These are phyloP conservation scores for Penicillium olsonii DNA, from an alignment of 2,329 filamentous ascomycete species.

Conservation along the genomic window DNA sequence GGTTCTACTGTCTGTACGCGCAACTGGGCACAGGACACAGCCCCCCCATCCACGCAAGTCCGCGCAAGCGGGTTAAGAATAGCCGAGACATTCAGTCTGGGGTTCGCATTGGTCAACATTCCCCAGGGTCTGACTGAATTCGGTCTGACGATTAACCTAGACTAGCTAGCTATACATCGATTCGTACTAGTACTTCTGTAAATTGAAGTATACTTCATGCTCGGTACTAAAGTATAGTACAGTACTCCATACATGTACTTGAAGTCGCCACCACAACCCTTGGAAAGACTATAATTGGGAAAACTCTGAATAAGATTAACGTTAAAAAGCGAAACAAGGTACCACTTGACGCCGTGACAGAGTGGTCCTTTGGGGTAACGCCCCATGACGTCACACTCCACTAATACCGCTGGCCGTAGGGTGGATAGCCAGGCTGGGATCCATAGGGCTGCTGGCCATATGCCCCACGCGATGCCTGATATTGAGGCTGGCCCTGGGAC, in stretches of 20 bases:
- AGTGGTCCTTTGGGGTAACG: not conserved
- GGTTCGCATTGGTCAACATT: constrained; percentile 10
- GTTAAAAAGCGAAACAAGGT: not conserved
- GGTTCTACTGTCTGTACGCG: not conserved
- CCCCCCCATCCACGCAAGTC: not conserved
- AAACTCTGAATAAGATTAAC: not conserved
- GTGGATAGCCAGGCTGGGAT: not conserved
- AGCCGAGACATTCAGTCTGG: not conserved
- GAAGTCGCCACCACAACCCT: too few species aligned
- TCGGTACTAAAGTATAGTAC: too few species aligned
- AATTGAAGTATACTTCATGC: not conserved
- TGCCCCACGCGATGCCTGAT: constrained; percentile 13
- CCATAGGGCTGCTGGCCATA: constrained; percentile 16
- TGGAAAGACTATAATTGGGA: too few species aligned
- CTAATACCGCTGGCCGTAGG: constrained; percentile 22
- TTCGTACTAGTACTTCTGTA: not conserved
- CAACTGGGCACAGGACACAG: constrained; percentile 1
- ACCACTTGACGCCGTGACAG: too few species aligned
- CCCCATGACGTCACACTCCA: constrained; percentile 14
- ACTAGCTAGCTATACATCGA: too few species aligned
- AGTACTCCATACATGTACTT: too few species aligned
- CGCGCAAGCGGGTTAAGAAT: constrained; percentile 3
- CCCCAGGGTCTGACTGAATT: not conserved
- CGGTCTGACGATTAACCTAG: not conserved
- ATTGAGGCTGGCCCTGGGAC: constrained; percentile 3